Base-by-base conservation (phyloP, 2,329 filamentous ascomycete species). In the Botryotinia convoluta region DNA sequence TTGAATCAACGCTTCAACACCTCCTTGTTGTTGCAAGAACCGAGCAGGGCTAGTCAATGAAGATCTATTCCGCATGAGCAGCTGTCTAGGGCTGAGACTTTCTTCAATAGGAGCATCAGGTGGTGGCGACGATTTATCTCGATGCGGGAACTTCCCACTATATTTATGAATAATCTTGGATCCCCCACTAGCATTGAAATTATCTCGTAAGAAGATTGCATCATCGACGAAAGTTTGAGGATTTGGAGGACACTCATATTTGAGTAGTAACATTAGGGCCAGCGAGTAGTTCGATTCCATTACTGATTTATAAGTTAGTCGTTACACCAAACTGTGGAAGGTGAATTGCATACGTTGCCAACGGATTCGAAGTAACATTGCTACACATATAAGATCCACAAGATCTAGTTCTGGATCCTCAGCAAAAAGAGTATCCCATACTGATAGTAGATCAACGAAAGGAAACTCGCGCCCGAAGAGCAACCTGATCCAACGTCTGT, bases 391-490 rank as follows among this genome's bases (percentile, higher is more conserved):
- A 72, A 96, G 87, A 79, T 98, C 94, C 77, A 98, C 90, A 45
- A 98, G 84, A 68, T 94, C 90, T 42, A 97, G 83, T 0, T 88
- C 87, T 12, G 95, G 88, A 78, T 97, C 95, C 79, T 97, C 90
- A 2, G 95, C 93, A 81, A 99, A 97, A 1, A 99, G 86, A 12
- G 91, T 88, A 83, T 99, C 96, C 96, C 96, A 99, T 72, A 99
- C 87, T 35, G 89, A 85, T 54, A 99, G 87, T 59, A 95, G 87
- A 75, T 97, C 90, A 71, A 95, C 90, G 75, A 98, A 97, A 0
- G 93, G 90, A 78, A 98, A 98, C 81, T 99, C 96, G 77, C 96
- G 89, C 67, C 95, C 95, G 80, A 98, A 98, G 0, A 99, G 84
- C 1, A 99, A 88, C 42, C 96, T 90, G 73, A 98, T 92, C 96